These are phyloP conservation scores for Penicillium sp. DNA, from an alignment of 2,329 filamentous ascomycete genomes.

Conservation along the genomic window DNA sequence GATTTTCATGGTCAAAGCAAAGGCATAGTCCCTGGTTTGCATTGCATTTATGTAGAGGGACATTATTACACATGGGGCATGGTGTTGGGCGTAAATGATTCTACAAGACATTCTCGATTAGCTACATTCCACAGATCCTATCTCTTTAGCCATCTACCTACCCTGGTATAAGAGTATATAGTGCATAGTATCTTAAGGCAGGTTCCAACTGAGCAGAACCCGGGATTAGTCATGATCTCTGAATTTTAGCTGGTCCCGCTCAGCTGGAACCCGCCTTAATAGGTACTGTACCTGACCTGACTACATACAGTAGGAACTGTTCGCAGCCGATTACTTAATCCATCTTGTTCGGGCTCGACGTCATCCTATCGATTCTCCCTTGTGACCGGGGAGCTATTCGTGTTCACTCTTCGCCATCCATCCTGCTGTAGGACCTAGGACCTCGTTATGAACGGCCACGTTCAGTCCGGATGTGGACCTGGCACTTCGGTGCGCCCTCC, in stretches of 20 bases:
- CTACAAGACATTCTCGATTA: background rate
- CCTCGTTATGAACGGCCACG: conserved; percentile 14
- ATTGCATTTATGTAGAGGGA: conserved; percentile 5
- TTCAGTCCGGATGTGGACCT: background rate
- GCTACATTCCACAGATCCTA: background rate
- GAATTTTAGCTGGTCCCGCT: too few species aligned
- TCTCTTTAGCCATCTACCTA: background rate
- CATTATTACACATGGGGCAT: background rate
- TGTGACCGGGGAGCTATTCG: background rate
- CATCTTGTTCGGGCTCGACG: background rate
- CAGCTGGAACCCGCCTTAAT: too few species aligned
- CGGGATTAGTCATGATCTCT: too few species aligned
- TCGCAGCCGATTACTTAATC: conserved; percentile 4
- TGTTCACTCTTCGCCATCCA: background rate
- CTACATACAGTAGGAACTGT: background rate
- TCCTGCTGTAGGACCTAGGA: background rate
- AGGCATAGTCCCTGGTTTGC: conserved; percentile 4
- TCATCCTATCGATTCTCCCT: background rate
- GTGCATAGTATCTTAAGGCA: too few species aligned
- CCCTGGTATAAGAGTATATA: background rate
- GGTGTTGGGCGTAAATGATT: background rate
- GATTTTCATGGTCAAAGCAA: conserved; percentile 28
- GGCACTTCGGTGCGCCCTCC: background rate
- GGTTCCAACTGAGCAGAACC: too few species aligned
- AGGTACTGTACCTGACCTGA: too few species aligned